A percentile compares a stretch with the other conserved stretches of the same genome.
These are phyloP conservation scores for Anisogramma anomala DNA, from an alignment of 2,329 filamentous ascomycete genomes.

Conservation along the genomic window DNA sequence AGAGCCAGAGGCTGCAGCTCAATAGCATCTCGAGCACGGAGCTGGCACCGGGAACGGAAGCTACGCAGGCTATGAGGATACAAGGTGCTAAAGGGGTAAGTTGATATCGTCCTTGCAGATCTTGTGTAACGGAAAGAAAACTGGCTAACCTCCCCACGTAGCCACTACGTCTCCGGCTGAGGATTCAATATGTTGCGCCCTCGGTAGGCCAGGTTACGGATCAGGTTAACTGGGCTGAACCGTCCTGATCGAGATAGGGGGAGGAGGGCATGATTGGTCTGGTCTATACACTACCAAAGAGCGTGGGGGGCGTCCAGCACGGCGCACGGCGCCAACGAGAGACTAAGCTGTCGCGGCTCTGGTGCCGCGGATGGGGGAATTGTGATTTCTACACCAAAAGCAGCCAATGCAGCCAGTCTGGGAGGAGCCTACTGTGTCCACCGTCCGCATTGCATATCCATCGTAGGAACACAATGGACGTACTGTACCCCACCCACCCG, in stretches of 20 bases:
- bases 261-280: constrained; percentile 1
- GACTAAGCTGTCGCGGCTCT: neutral
- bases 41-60: constrained; percentile 65
- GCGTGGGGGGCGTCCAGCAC: neutral
- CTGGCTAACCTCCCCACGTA: constrained; percentile 26
- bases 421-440: constrained; percentile 2
- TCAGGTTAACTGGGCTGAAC: constrained; percentile 94
- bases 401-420: constrained; percentile 6
- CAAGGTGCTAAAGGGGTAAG: constrained; percentile 79
- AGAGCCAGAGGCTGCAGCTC: constrained; percentile 87
- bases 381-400: constrained; percentile 6
- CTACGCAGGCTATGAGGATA: constrained; percentile 83
- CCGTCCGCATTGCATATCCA: too few relatives aligned
- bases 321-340: neutral
- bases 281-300: constrained; percentile 2
- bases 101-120: constrained; percentile 21
- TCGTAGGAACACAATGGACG: too few relatives aligned
- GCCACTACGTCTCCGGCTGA: constrained; percentile 76
- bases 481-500: too few relatives aligned
- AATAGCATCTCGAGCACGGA: constrained; percentile 78
- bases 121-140: neutral
- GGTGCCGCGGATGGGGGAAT: neutral
- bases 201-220: constrained; percentile 64
- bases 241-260: constrained; percentile 28
- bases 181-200: constrained; percentile 67